These are phyloP conservation scores for Mucor ambiguus DNA, from an alignment of 371 early-diverging fungal species.

Conservation along the genomic window DNA sequence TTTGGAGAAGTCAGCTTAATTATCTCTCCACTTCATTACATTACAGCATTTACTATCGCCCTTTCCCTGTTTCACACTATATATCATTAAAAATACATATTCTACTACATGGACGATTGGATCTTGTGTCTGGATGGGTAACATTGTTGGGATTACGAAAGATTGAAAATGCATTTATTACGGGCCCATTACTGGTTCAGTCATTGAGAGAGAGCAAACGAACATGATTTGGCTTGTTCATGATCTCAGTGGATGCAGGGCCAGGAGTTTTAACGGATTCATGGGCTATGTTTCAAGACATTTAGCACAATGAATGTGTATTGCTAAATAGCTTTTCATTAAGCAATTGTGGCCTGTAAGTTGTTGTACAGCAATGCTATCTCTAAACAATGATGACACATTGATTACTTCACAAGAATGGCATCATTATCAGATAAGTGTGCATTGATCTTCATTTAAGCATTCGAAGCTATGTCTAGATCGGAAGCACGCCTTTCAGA, in stretches of 20 bases:
- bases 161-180: too few species aligned
- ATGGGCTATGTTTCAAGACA: too few species aligned
- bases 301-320: not conserved
- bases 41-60: not conserved
- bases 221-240: not conserved
- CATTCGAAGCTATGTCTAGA: not conserved
- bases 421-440: not conserved
- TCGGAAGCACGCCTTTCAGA: not conserved
- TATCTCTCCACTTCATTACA: not conserved
- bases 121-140: not conserved
- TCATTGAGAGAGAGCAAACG: not conserved
- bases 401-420: not conserved
- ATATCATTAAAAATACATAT: not conserved
- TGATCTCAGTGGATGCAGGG: not conserved
- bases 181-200: too few species aligned
- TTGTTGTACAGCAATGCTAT: not conserved
- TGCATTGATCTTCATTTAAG: not conserved
- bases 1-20: conserved; percentile 7
- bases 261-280: not conserved
- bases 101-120: not conserved
- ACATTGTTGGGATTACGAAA: not conserved
- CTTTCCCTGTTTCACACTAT: not conserved
- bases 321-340: not conserved
- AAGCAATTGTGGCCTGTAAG: too few species aligned
- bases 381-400: not conserved